Evolutionary conservation across 257 asterid genomes (phyloP).

Genomic region (Plantago ovata): DNA sequence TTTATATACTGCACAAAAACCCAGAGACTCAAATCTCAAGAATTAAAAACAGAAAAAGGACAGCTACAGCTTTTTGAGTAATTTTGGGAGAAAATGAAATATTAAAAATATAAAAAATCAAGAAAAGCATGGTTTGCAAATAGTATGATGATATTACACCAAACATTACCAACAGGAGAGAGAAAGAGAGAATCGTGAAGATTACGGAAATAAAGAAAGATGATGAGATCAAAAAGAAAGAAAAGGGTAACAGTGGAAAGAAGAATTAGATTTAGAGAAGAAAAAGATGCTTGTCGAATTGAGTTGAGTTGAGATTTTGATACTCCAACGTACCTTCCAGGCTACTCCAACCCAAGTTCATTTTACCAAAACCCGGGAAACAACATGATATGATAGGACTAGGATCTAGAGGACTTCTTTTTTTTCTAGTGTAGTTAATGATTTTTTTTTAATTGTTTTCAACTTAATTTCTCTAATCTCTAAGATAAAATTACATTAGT

Average conservation of each 20-base stretch:
- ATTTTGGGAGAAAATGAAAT: conserved; percentile 7
- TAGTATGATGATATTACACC: conserved; percentile 33
- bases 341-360: conserved; percentile 22
- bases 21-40: conserved; percentile 21
- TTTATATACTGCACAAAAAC: conserved; percentile 32
- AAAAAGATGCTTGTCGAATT: too few relatives aligned
- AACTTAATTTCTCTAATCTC: too few relatives aligned
- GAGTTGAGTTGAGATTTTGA: background rate
- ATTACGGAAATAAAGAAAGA: too few relatives aligned
- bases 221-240: too few relatives aligned
- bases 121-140: conserved; percentile 23
- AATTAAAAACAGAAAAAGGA: conserved; percentile 9
- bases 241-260: background rate
- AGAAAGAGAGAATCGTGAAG: conserved; percentile 30
- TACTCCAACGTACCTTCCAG: conserved; percentile 33
- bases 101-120: conserved; percentile 9
- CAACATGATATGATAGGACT: background rate
- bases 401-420: background rate
- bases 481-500: too few relatives aligned
- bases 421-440: too few relatives aligned
- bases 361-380: background rate
- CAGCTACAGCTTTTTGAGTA: conserved; percentile 8
- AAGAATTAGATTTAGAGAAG: background rate
- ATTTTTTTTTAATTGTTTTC: too few relatives aligned
- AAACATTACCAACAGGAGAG: conserved; percentile 45